Percentiles rank a stretch among this genome's conserved stretches.
Conservation (phyloP, 768 basidiomycete genomes). For the Trametopsis cervina region DNA sequence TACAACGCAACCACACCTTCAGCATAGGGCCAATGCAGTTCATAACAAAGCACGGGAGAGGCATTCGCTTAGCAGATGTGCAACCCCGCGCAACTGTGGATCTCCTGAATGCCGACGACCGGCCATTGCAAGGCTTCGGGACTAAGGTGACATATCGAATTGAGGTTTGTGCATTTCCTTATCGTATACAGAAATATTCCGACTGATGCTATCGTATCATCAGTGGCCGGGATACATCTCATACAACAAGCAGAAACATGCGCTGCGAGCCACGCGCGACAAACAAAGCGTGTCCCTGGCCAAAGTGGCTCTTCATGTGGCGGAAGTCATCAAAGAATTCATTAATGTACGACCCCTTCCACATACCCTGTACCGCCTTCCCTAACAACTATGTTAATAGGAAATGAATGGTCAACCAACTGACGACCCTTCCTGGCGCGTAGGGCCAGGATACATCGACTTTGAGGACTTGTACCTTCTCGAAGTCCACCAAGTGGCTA, state of each 20-base stretch:
- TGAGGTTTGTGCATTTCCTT: conserved; percentile 1
- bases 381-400: background rate
- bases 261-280: conserved; percentile 9
- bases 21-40: conserved; percentile 1
- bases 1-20: conserved; percentile 7
- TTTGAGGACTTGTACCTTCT: conserved; percentile 10
- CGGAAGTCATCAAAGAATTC: conserved; percentile 12
- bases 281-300: conserved; percentile 9
- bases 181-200: background rate
- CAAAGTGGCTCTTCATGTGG: conserved; percentile 12
- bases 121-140: conserved; percentile 10
- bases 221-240: conserved; percentile 11
- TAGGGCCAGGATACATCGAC: conserved; percentile 5
- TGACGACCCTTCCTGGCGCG: conserved; percentile 9
- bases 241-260: conserved; percentile 12
- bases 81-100: conserved; percentile 1
- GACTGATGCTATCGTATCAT: background rate
- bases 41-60: conserved; percentile 1
- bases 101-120: conserved; percentile 4
- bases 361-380: background rate
- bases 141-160: conserved; percentile 10
- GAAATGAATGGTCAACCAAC: conserved; percentile 3
- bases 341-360: conserved; percentile 6
- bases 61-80: conserved; percentile 7
- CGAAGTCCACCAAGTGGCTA: conserved; percentile 12